A percentile compares a stretch with the other conserved stretches of the same genome.
phyloP scores from a whole-genome alignment of 2,329 filamentous ascomycete species.

The Pestalotiopsis sp. region DNA sequence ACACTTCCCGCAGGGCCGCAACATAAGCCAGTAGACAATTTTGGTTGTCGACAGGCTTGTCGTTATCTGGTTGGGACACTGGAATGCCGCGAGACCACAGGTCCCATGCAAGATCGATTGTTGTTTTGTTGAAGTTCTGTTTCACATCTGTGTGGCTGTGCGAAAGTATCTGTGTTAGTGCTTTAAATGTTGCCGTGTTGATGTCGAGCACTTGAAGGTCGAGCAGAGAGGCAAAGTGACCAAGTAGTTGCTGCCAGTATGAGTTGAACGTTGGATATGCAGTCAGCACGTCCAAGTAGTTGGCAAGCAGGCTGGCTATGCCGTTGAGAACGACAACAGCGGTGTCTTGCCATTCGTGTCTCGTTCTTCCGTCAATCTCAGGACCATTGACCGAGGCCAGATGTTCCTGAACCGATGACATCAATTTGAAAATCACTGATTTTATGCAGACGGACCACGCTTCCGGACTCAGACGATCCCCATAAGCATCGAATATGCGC shows the following conservation, averaged over 20 bases:
- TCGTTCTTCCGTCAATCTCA: slow-evolving; percentile 42
- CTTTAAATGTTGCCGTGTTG: slow-evolving; percentile 71
- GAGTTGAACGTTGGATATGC: slow-evolving; percentile 67
- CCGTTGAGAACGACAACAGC: slow-evolving; percentile 75
- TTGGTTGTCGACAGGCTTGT: slow-evolving; percentile 68
- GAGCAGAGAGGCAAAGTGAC: slow-evolving; percentile 67
- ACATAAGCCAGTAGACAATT: slow-evolving; percentile 86
- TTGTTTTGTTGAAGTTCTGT: slow-evolving; percentile 48
- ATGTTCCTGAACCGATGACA: slow-evolving; percentile 69
- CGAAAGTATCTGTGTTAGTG: slow-evolving; percentile 65
- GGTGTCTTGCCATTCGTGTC: slow-evolving; percentile 71
- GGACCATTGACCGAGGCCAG: slow-evolving; percentile 42
- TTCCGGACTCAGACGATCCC: slow-evolving; percentile 74
- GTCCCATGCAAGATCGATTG: slow-evolving; percentile 66
- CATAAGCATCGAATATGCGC: slow-evolving; percentile 89
- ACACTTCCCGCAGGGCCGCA: slow-evolving; percentile 74
- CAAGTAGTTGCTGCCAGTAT: slow-evolving; percentile 76
- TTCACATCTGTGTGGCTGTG: slow-evolving; percentile 46
- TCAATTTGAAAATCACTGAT: slow-evolving; percentile 77
- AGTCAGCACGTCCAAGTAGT: slow-evolving; percentile 75
- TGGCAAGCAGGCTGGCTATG: slow-evolving; percentile 72
- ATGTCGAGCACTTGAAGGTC: slow-evolving; percentile 68
- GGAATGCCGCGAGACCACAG: slow-evolving; percentile 73
- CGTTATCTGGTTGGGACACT: slow-evolving; percentile 41
- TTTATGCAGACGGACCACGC: slow-evolving; percentile 85